Percentiles rank a stretch among this genome's conserved stretches.
Conservation (phyloP, 345 rosid genomes). For the Garcia nutans region DNA sequence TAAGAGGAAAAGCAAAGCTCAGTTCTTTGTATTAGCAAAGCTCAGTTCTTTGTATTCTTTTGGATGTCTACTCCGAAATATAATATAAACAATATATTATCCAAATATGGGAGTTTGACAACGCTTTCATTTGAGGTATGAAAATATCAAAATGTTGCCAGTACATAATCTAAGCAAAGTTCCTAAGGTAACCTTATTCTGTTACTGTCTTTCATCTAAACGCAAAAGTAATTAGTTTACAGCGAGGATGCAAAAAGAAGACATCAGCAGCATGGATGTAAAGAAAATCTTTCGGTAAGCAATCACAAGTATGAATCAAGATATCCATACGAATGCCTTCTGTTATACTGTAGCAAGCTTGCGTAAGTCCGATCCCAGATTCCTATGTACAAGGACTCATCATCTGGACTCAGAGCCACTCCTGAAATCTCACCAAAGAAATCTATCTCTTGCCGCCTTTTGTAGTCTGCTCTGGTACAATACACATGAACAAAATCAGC, state of each 20-base stretch:
- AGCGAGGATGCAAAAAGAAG: background rate
- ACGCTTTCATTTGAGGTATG: background rate
- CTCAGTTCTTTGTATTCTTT: no score
- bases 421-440: conserved; percentile 73
- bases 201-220: background rate
- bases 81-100: no score
- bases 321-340: conserved; percentile 40
- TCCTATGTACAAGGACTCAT: conserved; percentile 54
- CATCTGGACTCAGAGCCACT: conserved; percentile 59
- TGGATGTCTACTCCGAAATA: no score
- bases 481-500: conserved; percentile 69
- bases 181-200: conserved; percentile 6
- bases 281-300: background rate
- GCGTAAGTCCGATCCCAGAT: conserved; percentile 66
- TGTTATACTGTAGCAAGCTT: conserved; percentile 53
- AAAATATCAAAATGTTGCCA: background rate
- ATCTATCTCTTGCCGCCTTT: conserved; percentile 55
- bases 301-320: conserved; percentile 44
- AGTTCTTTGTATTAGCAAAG: no score
- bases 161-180: conserved; percentile 9
- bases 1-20: no score
- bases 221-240: conserved; percentile 1
- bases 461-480: conserved; percentile 35
- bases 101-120: background rate
- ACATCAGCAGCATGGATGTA: background rate